Conservation (phyloP, 2,329 filamentous ascomycete species). For the Claviceps paspali region DNA sequence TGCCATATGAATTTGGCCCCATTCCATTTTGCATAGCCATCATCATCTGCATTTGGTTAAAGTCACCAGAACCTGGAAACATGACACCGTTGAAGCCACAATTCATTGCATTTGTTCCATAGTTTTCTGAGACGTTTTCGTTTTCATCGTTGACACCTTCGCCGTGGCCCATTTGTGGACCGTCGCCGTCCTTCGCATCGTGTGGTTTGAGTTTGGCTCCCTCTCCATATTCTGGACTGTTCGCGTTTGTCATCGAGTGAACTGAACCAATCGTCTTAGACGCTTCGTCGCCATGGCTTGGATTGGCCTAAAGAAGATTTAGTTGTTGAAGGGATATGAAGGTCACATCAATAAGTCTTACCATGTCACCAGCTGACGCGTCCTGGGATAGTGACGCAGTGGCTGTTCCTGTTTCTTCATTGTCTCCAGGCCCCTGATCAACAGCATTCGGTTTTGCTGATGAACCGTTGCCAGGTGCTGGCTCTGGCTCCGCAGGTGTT, state of each 20-base stretch:
- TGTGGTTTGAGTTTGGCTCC: not conserved
- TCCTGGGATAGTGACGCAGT: not conserved
- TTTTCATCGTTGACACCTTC: too few species aligned
- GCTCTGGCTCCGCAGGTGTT: constrained; percentile 4
- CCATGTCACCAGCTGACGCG: not conserved
- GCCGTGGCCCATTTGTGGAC: constrained; percentile 6
- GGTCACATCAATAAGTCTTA: too few species aligned
- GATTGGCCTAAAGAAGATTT: not conserved
- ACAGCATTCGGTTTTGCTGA: not conserved
- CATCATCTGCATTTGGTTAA: constrained; percentile 70
- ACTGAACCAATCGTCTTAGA: not conserved
- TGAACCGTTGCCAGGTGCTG: not conserved
- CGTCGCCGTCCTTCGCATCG: not conserved
- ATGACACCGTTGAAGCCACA: constrained; percentile 39
- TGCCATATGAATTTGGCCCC: constrained; percentile 37
- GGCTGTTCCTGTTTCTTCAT: not conserved
- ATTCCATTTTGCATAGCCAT: constrained; percentile 61
- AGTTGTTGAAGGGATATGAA: too few species aligned
- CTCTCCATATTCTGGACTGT: constrained; percentile 2
- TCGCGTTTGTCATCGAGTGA: not conserved
- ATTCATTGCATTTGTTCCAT: constrained; percentile 24
- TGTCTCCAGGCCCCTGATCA: not conserved
- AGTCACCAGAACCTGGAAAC: constrained; percentile 46
- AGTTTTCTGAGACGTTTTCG: constrained; percentile 17
- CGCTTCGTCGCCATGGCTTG: not conserved